Percentiles rank a stretch among this genome's conserved stretches.
Evolutionary conservation across 108 stramenopile species (phyloP).

Genomic region (Cyclotella sp.): DNA sequence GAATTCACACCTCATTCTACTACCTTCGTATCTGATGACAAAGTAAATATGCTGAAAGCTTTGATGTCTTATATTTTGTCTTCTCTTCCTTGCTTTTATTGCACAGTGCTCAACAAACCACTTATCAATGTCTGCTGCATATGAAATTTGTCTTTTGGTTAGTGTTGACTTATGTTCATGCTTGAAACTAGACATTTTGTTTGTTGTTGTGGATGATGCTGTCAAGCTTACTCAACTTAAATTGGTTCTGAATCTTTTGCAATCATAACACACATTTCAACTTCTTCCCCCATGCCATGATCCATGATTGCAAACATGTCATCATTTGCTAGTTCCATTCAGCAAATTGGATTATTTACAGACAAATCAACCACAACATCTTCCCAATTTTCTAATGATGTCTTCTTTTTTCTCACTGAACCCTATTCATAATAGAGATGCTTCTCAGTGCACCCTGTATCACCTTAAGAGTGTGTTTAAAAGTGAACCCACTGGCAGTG

Average conservation of each 20-base stretch:
- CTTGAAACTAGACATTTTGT: neutral
- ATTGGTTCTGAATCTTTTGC: too few relatives aligned
- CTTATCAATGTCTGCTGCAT: neutral
- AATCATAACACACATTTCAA: neutral
- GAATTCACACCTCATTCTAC: neutral
- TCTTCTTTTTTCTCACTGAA: slow-evolving; percentile 2
- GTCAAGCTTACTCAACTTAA: neutral
- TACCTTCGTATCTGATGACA: neutral
- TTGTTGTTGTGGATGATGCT: neutral
- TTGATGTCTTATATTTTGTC: neutral
- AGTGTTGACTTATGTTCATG: neutral
- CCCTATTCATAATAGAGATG: neutral
- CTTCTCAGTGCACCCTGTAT: slow-evolving; percentile 5
- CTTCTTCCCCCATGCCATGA: slow-evolving; percentile 1
- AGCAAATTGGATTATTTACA: neutral
- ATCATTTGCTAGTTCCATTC: neutral
- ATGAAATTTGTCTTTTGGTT: neutral
- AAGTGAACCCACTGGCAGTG: slow-evolving; percentile 10
- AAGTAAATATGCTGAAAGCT: neutral
- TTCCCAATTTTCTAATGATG: slow-evolving; percentile 18
- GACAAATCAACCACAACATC: neutral
- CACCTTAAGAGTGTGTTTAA: slow-evolving; percentile 4
- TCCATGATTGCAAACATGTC: neutral
- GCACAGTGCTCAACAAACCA: slow-evolving; percentile 7
- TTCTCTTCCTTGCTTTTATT: neutral